Conservation (phyloP, 177 flowering plant genomes). For the Tripterygium wilfordii region DNA sequence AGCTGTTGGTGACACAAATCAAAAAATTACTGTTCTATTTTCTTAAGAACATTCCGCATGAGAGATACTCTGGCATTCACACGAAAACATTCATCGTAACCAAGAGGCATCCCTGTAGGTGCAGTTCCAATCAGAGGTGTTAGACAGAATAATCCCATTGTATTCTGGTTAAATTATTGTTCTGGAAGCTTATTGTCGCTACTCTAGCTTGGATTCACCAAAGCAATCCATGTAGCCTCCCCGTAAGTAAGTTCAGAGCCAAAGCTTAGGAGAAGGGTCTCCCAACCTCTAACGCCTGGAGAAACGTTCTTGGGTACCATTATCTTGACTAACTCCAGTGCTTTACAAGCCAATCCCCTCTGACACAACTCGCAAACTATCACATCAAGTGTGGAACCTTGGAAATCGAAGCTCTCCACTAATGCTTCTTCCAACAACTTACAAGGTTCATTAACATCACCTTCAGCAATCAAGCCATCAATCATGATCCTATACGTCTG, state of each 20-base stretch:
- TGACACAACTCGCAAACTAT: slow-evolving; percentile 34
- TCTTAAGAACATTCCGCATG: too few species aligned
- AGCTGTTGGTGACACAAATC: too few species aligned
- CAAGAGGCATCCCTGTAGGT: too few species aligned
- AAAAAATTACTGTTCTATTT: too few species aligned
- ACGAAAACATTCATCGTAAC: too few species aligned
- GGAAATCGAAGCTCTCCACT: slow-evolving; percentile 19
- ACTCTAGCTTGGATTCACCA: slow-evolving; percentile 9
- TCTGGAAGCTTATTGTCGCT: not conserved
- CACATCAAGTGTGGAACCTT: slow-evolving; percentile 29
- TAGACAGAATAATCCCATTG: too few species aligned
- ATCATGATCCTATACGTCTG: slow-evolving; percentile 40
- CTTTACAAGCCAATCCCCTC: slow-evolving; percentile 25
- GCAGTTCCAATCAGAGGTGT: not conserved
- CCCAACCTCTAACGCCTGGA: slow-evolving; percentile 43
- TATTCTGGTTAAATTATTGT: not conserved
- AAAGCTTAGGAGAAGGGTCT: slow-evolving; percentile 30
- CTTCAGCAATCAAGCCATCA: slow-evolving; percentile 33
- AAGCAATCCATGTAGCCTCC: slow-evolving; percentile 10
- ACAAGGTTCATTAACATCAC: slow-evolving; percentile 42
- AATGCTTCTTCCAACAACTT: slow-evolving; percentile 39
- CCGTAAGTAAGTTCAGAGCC: slow-evolving; percentile 9
- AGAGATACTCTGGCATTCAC: too few species aligned
- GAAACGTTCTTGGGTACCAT: slow-evolving; percentile 21
- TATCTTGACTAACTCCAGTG: slow-evolving; percentile 27